Percentiles rank a stretch among this genome's conserved stretches.
phyloP scores from a whole-genome alignment of 139 green algal genomes.

The Volvox africanus region DNA sequence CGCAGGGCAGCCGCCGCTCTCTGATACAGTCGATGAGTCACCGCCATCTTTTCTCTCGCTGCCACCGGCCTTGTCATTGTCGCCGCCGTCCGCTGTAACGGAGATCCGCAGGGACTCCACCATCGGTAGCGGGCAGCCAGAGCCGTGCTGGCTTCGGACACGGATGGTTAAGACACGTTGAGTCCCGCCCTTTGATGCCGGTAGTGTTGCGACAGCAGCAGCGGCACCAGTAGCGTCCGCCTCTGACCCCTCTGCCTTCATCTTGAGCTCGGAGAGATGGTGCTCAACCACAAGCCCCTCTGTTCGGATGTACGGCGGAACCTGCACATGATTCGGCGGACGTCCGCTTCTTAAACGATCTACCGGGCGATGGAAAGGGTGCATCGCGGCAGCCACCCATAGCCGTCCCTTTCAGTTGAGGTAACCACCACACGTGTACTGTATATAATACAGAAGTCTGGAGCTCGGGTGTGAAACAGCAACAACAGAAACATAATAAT shows the following conservation, averaged over 20 bases:
- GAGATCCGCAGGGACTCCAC: slow-evolving; percentile 41
- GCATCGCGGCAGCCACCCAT: too few species aligned
- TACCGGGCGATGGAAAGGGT: too few species aligned
- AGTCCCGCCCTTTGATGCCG: too few species aligned
- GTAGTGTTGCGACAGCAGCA: neutral
- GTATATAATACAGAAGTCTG: too few species aligned
- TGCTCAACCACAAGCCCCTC: slow-evolving; percentile 61
- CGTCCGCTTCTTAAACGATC: too few species aligned
- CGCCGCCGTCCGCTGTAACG: neutral
- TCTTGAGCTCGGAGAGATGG: neutral
- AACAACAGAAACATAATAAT: too few species aligned
- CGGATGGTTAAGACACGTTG: slow-evolving; percentile 53
- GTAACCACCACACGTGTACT: too few species aligned
- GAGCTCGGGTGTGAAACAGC: too few species aligned
- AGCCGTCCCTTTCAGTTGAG: too few species aligned
- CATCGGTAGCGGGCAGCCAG: slow-evolving; percentile 69
- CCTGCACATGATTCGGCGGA: neutral
- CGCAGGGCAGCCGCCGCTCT: neutral
- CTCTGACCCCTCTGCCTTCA: neutral
- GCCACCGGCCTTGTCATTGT: neutral
- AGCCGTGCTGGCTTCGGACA: slow-evolving; percentile 68
- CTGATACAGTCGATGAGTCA: too few species aligned
- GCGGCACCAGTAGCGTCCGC: neutral
- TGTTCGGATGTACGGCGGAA: slow-evolving; percentile 54
- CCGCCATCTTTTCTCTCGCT: neutral